These are phyloP conservation scores for Saccharomyces hybrid DNA, from an alignment of 1,139 yeast genomes.

Conservation along the genomic window DNA sequence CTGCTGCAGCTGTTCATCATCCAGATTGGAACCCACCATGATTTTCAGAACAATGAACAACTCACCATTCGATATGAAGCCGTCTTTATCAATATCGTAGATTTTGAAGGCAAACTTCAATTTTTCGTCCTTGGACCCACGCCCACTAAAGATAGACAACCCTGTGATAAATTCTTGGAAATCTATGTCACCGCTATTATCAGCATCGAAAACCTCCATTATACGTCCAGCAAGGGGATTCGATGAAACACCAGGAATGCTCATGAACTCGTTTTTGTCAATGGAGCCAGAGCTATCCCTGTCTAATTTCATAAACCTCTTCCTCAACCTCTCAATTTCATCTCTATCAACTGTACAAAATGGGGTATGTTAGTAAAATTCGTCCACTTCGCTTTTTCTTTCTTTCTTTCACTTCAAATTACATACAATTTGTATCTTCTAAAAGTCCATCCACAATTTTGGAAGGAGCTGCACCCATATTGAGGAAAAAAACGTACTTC, in stretches of 20 bases:
- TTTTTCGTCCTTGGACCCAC: conserved; percentile 77
- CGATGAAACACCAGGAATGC: conserved; percentile 85
- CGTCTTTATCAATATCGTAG: conserved; percentile 94
- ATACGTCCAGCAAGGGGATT: conserved; percentile 87
- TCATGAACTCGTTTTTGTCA: conserved; percentile 80
- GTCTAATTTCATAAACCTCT: conserved; percentile 91
- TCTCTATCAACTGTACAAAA: conserved; percentile 54
- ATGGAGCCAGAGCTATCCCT: conserved; percentile 89
- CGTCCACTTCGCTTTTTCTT: neutral
- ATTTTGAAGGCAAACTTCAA: conserved; percentile 84
- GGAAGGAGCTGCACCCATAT: conserved; percentile 65
- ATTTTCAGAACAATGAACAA: conserved; percentile 83
- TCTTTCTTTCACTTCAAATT: neutral
- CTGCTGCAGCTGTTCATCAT: conserved; percentile 85
- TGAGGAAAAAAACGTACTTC: conserved; percentile 1
- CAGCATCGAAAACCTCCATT: conserved; percentile 91
- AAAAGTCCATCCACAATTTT: conserved; percentile 58
- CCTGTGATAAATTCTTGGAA: conserved; percentile 93
- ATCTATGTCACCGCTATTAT: conserved; percentile 89
- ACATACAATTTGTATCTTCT: conserved; percentile 65
- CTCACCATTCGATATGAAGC: conserved; percentile 92
- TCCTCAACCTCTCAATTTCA: conserved; percentile 84
- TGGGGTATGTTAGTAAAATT: neutral
- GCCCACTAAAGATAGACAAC: conserved; percentile 84
- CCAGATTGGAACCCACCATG: conserved; percentile 93